Conservation (phyloP, 495 filamentous ascomycete genomes). For the Neurospora sp. region DNA sequence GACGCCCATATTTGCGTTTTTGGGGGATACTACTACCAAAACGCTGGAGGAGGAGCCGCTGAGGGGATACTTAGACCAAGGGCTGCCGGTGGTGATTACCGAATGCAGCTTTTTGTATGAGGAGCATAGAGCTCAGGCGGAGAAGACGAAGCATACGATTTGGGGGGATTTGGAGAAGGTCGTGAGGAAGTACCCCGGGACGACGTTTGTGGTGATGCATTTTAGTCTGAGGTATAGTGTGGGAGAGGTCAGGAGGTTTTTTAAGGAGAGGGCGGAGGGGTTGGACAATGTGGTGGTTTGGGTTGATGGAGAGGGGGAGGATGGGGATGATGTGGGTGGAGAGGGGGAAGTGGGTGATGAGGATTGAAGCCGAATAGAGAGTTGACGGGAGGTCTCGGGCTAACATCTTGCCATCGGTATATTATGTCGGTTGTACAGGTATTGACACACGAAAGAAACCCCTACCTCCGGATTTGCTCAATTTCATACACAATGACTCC, state of each 20-base stretch:
- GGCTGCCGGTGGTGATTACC: slow-evolving; percentile 25
- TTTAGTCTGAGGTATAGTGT: slow-evolving; percentile 29
- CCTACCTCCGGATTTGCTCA: not conserved
- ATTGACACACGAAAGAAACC: not conserved
- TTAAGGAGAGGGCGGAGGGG: slow-evolving; percentile 15
- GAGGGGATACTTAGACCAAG: slow-evolving; percentile 11
- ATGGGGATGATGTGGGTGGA: not conserved
- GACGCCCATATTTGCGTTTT: slow-evolving; percentile 26
- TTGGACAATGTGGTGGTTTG: slow-evolving; percentile 28
- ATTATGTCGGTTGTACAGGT: not conserved
- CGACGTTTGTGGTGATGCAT: slow-evolving; percentile 28
- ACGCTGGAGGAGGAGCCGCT: slow-evolving; percentile 13
- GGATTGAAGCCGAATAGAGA: not conserved
- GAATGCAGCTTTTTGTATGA: slow-evolving; percentile 30
- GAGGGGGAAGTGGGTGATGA: not conserved
- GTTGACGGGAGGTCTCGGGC: not conserved
- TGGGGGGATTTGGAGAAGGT: slow-evolving; percentile 27
- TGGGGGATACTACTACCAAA: slow-evolving; percentile 26
- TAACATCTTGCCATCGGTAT: not conserved
- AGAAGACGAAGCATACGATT: slow-evolving; percentile 26
- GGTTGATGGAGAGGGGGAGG: slow-evolving; percentile 20
- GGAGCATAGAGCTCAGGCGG: slow-evolving; percentile 23
- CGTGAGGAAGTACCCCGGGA: slow-evolving; percentile 18
- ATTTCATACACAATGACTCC: not conserved
- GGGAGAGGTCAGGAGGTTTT: slow-evolving; percentile 23